Evolutionary conservation across 148 eudicot species (phyloP), one percentile per base, ranked within the genome.

Genomic region (Heliosperma pusillum): DNA sequence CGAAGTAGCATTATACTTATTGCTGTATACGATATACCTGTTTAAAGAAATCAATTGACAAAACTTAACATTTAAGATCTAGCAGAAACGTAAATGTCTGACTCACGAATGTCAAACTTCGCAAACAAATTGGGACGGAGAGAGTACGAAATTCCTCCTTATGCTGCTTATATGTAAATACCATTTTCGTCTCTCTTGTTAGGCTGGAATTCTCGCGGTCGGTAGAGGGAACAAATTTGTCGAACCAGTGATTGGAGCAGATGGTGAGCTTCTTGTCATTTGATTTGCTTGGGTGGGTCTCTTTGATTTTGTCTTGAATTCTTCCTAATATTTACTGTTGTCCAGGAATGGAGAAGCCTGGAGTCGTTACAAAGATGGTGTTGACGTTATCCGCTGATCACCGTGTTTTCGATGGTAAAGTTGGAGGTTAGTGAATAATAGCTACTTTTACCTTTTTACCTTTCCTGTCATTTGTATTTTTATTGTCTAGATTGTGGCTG

Each of bases 151-250:
- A n/a, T 67, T 4, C 12, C 9, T 44, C 20, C 55, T 4, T 45
- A 63, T 62, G 44, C 56, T 45, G 10, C 25, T 50, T 72, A 11
- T 65, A 5, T 47, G 29, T 22, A 30, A 47, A 58, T 47, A 20
- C 47, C 66, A 61, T 42, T 47, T 66, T 29, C 68, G 56, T 60
- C 57, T 21, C 30, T 70, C 56, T 58, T 72, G 78, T 67, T 85
- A 95, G 98, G 85, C 96, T 55, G 94, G 98, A 79, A 95, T 95
- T 83, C 91, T 95, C 68, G 98, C 98, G 71, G 96, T 95, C 77
- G 98, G 98, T 33, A 86, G 98, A 78, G 98, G 98, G 74, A 90
- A 90, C 78, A 85, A 88, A 83, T 87, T 95, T 81, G 93, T 90
- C 62, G 92, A 81, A 79, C 89, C 91, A 36, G 82, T 89, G 60